Conservation (phyloP, 2,329 filamentous ascomycete genomes). For the Rhynchosporium secalis region DNA sequence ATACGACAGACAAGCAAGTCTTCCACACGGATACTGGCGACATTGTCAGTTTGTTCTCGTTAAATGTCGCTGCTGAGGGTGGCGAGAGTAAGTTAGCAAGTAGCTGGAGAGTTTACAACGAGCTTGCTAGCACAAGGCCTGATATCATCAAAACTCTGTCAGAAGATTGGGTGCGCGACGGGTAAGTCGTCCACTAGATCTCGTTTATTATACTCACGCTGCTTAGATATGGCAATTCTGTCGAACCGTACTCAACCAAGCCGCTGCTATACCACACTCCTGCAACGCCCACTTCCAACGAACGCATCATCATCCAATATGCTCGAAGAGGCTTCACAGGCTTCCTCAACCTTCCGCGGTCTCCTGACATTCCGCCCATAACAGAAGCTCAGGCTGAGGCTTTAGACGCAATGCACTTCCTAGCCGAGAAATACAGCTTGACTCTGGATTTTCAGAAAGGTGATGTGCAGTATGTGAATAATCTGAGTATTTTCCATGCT, state of each 20-base stretch:
- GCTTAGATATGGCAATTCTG: constrained; percentile 52
- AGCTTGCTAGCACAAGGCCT: constrained; percentile 51
- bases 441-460: constrained; percentile 43
- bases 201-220: neutral
- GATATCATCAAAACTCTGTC: constrained; percentile 54
- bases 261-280: constrained; percentile 59
- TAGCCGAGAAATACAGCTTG: constrained; percentile 43
- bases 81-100: constrained; percentile 55
- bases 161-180: constrained; percentile 49
- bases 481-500: constrained; percentile 49
- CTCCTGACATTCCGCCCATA: constrained; percentile 53
- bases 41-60: constrained; percentile 51
- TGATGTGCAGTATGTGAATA: constrained; percentile 50
- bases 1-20: constrained; percentile 60
- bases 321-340: constrained; percentile 59
- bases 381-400: constrained; percentile 48
- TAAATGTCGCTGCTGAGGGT: constrained; percentile 49
- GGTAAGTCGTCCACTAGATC: constrained; percentile 13
- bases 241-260: constrained; percentile 48
- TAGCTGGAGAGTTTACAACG: constrained; percentile 55
- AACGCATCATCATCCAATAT: constrained; percentile 61
- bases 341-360: constrained; percentile 55
- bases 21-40: constrained; percentile 56
- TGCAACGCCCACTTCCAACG: constrained; percentile 46
- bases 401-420: constrained; percentile 48